Evolutionary conservation across 306 rosid species (phyloP).

Genomic region (Begonia fuchsioides): DNA sequence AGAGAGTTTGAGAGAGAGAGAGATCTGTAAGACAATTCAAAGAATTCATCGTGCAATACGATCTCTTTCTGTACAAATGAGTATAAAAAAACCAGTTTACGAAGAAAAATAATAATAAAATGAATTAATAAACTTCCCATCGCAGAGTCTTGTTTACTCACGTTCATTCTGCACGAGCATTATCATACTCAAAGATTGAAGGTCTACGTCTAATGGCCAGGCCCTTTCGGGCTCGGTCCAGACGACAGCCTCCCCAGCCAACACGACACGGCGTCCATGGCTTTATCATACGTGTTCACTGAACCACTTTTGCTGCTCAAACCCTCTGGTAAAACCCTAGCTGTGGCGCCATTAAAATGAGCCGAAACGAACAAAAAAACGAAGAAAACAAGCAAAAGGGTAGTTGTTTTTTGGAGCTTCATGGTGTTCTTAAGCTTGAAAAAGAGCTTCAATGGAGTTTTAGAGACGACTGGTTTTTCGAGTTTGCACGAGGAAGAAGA

Average conservation of each 20-base stretch:
- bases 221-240: conserved; percentile 10
- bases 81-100: too few species aligned
- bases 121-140: too few species aligned
- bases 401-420: conserved; percentile 12
- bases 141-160: too few species aligned
- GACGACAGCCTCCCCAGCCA: conserved; percentile 7
- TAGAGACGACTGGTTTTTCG: neutral
- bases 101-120: too few species aligned
- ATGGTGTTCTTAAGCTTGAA: conserved; percentile 12
- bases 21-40: too few species aligned
- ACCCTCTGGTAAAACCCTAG: conserved; percentile 16
- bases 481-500: neutral
- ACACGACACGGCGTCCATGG: conserved; percentile 1
- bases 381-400: conserved; percentile 6
- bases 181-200: too few species aligned
- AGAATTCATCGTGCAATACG: too few species aligned
- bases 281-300: conserved; percentile 2
- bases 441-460: conserved; percentile 1
- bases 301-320: conserved; percentile 12
- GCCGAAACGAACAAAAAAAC: conserved; percentile 5
- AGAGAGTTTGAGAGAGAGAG: too few species aligned
- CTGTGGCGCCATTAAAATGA: conserved; percentile 12
- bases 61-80: too few species aligned
- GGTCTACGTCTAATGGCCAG: conserved; percentile 1
- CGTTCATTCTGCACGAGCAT: too few species aligned